Percentiles rank a stretch among this genome's conserved stretches.
Conservation (phyloP, 352 stramenopile species). For the Pythium periplocum region DNA sequence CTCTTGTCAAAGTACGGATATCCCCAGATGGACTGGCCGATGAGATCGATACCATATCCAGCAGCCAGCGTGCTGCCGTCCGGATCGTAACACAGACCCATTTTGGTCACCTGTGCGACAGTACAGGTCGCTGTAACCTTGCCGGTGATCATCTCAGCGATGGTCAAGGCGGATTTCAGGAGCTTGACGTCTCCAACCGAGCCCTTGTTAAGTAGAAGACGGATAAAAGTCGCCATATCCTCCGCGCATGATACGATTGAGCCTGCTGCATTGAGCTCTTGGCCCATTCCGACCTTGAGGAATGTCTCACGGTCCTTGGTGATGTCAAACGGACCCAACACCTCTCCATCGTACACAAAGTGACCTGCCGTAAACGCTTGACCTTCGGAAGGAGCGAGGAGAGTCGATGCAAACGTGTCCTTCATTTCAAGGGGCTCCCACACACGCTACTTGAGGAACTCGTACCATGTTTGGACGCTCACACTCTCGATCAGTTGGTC, state of each 20-base stretch:
- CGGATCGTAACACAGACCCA: conserved; percentile 34
- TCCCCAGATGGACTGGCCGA: conserved; percentile 47
- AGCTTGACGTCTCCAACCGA: conserved; percentile 37
- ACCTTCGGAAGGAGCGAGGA: conserved; percentile 1
- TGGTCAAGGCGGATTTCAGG: conserved; percentile 31
- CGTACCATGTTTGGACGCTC: conserved; percentile 36
- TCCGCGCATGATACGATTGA: conserved; percentile 46
- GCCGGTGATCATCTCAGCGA: conserved; percentile 54
- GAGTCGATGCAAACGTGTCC: conserved; percentile 35
- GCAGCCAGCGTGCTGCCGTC: conserved; percentile 50
- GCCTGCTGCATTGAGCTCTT: conserved; percentile 28
- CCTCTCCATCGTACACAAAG: conserved; percentile 37
- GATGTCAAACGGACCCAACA: conserved; percentile 44
- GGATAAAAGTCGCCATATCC: conserved; percentile 52
- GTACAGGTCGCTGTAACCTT: conserved; percentile 33
- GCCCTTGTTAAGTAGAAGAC: conserved; percentile 60
- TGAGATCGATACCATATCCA: conserved; percentile 62
- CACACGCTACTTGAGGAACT: conserved; percentile 40
- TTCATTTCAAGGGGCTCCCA: conserved; percentile 55
- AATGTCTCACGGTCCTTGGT: conserved; percentile 26
- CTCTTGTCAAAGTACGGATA: conserved; percentile 68
- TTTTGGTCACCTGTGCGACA: conserved; percentile 23
- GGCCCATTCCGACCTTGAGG: conserved; percentile 14
- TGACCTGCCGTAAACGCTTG: conserved; percentile 24
- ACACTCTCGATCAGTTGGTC: conserved; percentile 49